These are phyloP conservation scores for Corchorus capsularis DNA, from an alignment of 345 rosid species.

Conservation along the genomic window DNA sequence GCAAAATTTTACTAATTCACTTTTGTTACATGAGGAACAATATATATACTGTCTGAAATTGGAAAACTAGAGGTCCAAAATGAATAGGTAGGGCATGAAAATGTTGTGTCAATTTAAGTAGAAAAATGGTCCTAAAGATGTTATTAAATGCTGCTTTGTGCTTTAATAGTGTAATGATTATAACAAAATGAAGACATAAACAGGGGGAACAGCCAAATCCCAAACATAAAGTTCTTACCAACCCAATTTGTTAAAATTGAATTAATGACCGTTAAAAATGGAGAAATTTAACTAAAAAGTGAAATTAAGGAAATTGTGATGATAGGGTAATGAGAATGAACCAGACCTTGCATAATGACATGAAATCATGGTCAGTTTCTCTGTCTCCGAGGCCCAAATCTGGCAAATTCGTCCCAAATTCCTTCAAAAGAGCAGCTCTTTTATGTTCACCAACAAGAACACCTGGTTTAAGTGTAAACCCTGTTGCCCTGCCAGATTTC, in stretches of 20 bases:
- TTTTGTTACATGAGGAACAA: neutral
- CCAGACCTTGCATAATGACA: constrained; percentile 82
- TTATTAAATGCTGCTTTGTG: neutral
- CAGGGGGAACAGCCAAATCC: neutral
- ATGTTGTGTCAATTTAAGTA: neutral
- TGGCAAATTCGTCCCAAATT: constrained; percentile 63
- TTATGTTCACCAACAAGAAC: constrained; percentile 64
- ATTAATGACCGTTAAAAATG: neutral
- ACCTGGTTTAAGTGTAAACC: constrained; percentile 71
- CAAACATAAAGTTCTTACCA: constrained; percentile 32
- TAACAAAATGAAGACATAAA: neutral
- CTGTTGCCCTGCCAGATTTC: constrained; percentile 78
- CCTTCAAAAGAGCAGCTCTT: constrained; percentile 59
- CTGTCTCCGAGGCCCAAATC: constrained; percentile 86
- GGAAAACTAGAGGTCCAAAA: neutral
- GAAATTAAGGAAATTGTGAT: neutral
- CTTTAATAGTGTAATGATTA: neutral
- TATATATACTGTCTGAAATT: neutral
- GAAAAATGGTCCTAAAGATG: neutral
- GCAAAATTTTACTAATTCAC: no score
- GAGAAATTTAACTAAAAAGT: neutral
- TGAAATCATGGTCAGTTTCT: constrained; percentile 73
- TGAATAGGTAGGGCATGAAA: constrained; percentile 25
- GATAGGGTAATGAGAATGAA: constrained; percentile 18
- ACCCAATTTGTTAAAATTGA: constrained; percentile 20